These are phyloP conservation scores for Aureobasidium namibiae DNA, from an alignment of 2,329 filamentous ascomycete genomes.

Conservation along the genomic window DNA sequence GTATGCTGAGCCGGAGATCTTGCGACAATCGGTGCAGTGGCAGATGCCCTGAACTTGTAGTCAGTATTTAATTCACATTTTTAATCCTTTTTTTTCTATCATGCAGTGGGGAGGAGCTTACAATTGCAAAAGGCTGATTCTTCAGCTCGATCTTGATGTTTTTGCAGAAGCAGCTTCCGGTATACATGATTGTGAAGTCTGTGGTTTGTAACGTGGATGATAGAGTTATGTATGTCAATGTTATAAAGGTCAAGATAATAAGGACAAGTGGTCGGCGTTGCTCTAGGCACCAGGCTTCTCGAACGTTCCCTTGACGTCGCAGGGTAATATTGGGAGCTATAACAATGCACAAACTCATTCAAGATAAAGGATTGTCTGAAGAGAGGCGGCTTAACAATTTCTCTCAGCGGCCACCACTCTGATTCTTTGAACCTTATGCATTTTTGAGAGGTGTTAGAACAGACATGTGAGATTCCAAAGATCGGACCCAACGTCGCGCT, in stretches of 20 bases:
- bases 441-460: no score
- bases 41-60: conserved; percentile 39
- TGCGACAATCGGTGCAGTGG: conserved; percentile 41
- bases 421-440: no score
- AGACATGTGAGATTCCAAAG: no score
- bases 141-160: conserved; percentile 40
- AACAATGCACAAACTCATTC: no score
- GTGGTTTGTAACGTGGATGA: neutral
- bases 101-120: conserved; percentile 29
- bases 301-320: neutral
- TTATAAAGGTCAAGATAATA: no score
- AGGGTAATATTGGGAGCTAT: neutral
- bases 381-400: no score
- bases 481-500: no score
- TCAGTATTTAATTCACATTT: neutral
- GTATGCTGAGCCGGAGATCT: conserved; percentile 46
- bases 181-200: conserved; percentile 22
- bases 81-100: neutral
- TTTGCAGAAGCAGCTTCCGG: conserved; percentile 43
- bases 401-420: no score
- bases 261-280: neutral
- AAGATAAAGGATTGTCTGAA: no score
- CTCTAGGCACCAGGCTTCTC: neutral
- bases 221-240: no score
- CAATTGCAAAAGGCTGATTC: conserved; percentile 37